Conservation (phyloP, 2,329 filamentous ascomycete genomes). For the Curvularia eragrostidis region DNA sequence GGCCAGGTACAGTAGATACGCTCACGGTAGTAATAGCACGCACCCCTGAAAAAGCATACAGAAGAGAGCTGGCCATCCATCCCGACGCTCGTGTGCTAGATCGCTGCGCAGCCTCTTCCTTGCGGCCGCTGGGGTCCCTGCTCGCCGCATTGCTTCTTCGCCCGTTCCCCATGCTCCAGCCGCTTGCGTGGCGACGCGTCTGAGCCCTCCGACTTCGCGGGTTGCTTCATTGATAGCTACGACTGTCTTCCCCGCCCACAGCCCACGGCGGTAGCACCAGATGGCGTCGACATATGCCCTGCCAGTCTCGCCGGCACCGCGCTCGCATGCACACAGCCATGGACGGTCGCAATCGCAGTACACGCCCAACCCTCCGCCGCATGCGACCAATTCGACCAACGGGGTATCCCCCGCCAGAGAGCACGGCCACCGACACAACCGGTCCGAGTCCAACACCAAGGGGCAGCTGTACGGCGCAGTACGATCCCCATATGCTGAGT, state of each 20-base stretch:
- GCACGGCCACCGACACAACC: conserved; percentile 39
- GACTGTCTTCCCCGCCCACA: conserved; percentile 11
- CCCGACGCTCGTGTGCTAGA: background rate
- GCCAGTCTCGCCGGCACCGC: conserved; percentile 40
- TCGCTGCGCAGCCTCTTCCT: conserved; percentile 12
- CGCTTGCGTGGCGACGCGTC: conserved; percentile 2
- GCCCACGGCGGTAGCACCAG: conserved; percentile 25
- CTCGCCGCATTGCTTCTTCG: conserved; percentile 12
- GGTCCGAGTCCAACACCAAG: conserved; percentile 45
- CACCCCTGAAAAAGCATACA: conserved; percentile 32
- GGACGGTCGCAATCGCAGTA: conserved; percentile 51
- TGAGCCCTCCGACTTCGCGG: conserved; percentile 11
- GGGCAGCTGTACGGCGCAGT: conserved; percentile 43
- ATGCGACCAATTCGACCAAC: conserved; percentile 27
- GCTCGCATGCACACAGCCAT: conserved; percentile 44
- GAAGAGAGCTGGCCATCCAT: background rate
- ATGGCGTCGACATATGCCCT: conserved; percentile 58
- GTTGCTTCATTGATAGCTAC: conserved; percentile 19
- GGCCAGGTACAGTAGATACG: conserved; percentile 11
- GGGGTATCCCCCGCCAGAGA: conserved; percentile 33
- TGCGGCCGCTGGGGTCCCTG: conserved; percentile 9
- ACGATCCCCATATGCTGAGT: conserved; percentile 39
- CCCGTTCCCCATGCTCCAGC: background rate
- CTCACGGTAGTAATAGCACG: conserved; percentile 6
- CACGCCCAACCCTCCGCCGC: conserved; percentile 33